phyloP scores from a whole-genome alignment of 306 rosid species.

The Vicia sativa region DNA sequence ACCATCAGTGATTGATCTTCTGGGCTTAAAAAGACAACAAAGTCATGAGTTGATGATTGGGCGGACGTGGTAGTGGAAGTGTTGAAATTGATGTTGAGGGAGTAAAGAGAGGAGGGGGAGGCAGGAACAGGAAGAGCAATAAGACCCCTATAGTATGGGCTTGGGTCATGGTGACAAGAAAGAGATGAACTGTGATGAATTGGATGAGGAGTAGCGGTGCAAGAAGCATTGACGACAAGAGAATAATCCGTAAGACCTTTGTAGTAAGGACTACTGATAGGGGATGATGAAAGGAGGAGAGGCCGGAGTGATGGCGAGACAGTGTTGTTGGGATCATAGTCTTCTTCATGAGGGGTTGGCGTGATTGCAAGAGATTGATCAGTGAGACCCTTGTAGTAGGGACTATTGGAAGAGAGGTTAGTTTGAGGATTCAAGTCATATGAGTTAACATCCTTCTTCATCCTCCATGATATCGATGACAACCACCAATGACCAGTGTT shows the following conservation, averaged over 20 bases:
- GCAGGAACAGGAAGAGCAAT: slow-evolving; percentile 27
- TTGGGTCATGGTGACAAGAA: background rate
- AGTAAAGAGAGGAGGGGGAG: background rate
- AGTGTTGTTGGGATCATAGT: background rate
- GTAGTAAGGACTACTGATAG: slow-evolving; percentile 42
- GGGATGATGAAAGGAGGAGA: slow-evolving; percentile 10
- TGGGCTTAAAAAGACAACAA: slow-evolving; percentile 18
- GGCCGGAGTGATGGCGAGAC: background rate
- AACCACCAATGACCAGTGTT: slow-evolving; percentile 21
- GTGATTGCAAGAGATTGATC: slow-evolving; percentile 47
- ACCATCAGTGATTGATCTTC: slow-evolving; percentile 14
- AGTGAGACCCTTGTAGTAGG: slow-evolving; percentile 13
- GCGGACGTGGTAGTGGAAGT: background rate
- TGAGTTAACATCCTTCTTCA: slow-evolving; percentile 4
- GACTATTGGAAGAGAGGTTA: slow-evolving; percentile 1
- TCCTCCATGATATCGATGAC: slow-evolving; percentile 7
- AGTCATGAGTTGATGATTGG: slow-evolving; percentile 5
- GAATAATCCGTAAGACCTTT: slow-evolving; percentile 48
- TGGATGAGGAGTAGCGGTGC: slow-evolving; percentile 8
- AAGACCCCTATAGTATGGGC: slow-evolving; percentile 51
- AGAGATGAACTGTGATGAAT: background rate
- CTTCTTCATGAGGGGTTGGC: slow-evolving; percentile 3
- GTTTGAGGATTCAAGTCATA: background rate
- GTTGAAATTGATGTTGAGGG: slow-evolving; percentile 6
- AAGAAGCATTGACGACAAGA: slow-evolving; percentile 14